Percentiles rank a stretch among this genome's conserved stretches.
Conservation (phyloP, 257 asterid species). For the Solanum corneliomulleri region DNA sequence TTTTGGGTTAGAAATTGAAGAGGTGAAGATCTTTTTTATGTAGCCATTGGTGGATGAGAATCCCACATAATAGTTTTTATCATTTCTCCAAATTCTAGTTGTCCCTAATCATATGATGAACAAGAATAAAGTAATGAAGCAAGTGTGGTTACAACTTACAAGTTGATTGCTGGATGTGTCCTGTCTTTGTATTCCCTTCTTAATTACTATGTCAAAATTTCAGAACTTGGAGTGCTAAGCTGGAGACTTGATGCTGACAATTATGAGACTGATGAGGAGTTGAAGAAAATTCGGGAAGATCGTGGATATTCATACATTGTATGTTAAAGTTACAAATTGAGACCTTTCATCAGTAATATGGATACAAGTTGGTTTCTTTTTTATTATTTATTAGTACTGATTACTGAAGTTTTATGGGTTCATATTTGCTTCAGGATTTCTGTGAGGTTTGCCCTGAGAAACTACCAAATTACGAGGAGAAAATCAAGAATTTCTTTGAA, state of each 20-base stretch:
- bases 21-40: neutral
- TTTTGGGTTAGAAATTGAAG: neutral
- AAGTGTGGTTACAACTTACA: neutral
- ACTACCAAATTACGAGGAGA: conserved; percentile 77
- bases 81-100: neutral
- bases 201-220: conserved; percentile 4
- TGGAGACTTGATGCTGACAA: conserved; percentile 90
- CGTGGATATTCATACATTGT: conserved; percentile 86
- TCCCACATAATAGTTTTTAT: neutral
- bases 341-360: neutral
- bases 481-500: conserved; percentile 68
- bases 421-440: conserved; percentile 44
- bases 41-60: neutral
- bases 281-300: conserved; percentile 74
- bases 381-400: neutral
- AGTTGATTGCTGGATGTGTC: neutral
- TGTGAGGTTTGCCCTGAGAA: conserved; percentile 87
- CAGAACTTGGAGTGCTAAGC: conserved; percentile 92
- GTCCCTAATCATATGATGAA: neutral
- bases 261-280: conserved; percentile 79
- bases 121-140: neutral
- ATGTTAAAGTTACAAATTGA: conserved; percentile 1
- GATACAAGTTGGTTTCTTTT: neutral
- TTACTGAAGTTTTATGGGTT: neutral
- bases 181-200: neutral